These are phyloP conservation scores for Yamadazyma takamatsuzukensis DNA, from an alignment of 805 yeast species.

Conservation along the genomic window DNA sequence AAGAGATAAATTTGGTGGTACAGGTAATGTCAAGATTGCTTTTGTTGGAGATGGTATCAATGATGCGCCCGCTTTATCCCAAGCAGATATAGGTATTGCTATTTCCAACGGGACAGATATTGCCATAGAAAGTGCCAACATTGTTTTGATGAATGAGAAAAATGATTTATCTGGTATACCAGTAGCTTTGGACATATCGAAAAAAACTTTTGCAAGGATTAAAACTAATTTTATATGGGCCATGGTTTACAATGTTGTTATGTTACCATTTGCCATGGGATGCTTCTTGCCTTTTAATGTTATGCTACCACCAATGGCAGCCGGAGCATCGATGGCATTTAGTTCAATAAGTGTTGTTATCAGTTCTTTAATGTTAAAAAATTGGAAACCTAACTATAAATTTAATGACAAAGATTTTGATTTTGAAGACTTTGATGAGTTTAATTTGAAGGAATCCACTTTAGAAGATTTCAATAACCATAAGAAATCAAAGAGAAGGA, in stretches of 20 bases:
- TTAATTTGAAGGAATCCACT: constrained; percentile 23
- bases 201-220: constrained; percentile 66
- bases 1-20: constrained; percentile 41
- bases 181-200: constrained; percentile 65
- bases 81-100: constrained; percentile 87
- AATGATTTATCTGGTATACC: constrained; percentile 47
- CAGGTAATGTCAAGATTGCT: constrained; percentile 48
- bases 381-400: constrained; percentile 48
- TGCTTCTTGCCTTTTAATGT: constrained; percentile 73
- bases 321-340: constrained; percentile 90
- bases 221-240: constrained; percentile 87
- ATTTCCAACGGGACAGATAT: constrained; percentile 92
- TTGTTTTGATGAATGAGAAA: constrained; percentile 55
- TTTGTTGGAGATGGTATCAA: constrained; percentile 98
- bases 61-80: constrained; percentile 93
- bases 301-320: constrained; percentile 80
- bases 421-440: constrained; percentile 18
- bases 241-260: constrained; percentile 71
- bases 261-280: constrained; percentile 95
- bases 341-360: constrained; percentile 87
- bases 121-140: constrained; percentile 95
- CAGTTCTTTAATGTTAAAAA: constrained; percentile 69
- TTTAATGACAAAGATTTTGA: constrained; percentile 14
- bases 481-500: no score
- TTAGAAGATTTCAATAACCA: constrained; percentile 20